Evolutionary conservation across 176 grass and related monocot species (phyloP).

Genomic region (Zoysia pacifica): DNA sequence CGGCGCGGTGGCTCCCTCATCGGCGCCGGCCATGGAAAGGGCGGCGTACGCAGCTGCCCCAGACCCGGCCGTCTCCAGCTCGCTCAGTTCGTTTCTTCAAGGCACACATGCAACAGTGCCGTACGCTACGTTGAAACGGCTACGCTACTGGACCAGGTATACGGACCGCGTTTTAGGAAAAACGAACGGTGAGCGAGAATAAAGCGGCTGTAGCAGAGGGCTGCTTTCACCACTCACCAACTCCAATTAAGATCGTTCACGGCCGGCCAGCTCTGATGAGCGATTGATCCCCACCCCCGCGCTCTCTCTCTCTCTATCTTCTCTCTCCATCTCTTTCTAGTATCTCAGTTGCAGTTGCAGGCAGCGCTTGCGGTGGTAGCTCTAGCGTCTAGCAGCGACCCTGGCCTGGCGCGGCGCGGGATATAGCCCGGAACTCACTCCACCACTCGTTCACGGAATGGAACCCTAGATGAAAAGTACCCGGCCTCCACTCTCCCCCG

Average conservation of each 20-base stretch:
- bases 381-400: too few species aligned
- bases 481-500: too few species aligned
- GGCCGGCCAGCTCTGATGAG: neutral
- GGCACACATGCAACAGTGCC: conserved; percentile 52
- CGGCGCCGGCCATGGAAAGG: too few species aligned
- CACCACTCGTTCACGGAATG: conserved; percentile 16
- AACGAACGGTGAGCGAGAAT: conserved; percentile 25
- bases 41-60: too few species aligned
- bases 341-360: neutral
- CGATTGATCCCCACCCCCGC: neutral
- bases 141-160: neutral
- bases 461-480: conserved; percentile 59
- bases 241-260: conserved; percentile 55
- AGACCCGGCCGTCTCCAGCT: neutral
- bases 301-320: neutral
- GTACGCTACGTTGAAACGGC: conserved; percentile 31
- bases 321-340: too few species aligned
- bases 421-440: too few species aligned
- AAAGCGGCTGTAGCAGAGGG: neutral
- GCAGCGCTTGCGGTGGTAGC: neutral
- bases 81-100: conserved; percentile 11
- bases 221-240: conserved; percentile 55
- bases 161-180: conserved; percentile 37
- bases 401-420: too few species aligned
- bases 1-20: too few species aligned